These are phyloP conservation scores for Cutaneotrichosporon arboriforme DNA, from an alignment of 1,284 basidiomycete genomes.

Conservation along the genomic window DNA sequence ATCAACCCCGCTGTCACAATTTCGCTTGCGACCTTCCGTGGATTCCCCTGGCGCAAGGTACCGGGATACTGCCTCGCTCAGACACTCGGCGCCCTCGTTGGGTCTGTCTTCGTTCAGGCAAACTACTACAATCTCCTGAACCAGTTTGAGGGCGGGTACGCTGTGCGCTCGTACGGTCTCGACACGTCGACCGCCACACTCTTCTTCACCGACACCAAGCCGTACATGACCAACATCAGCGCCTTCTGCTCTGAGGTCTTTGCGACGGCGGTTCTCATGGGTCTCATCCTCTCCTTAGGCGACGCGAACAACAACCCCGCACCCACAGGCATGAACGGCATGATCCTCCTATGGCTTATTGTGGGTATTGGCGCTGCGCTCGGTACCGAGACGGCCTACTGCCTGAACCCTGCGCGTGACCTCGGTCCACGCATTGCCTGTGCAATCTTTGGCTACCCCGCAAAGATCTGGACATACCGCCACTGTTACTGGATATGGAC, in stretches of 20 bases:
- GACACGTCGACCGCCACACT: slow-evolving; percentile 8
- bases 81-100: slow-evolving; percentile 29
- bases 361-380: slow-evolving; percentile 14
- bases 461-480: slow-evolving; percentile 22
- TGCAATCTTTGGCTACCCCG: slow-evolving; percentile 28
- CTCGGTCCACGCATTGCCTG: slow-evolving; percentile 33
- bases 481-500: slow-evolving; percentile 24
- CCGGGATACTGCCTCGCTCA: slow-evolving; percentile 34
- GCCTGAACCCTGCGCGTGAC: slow-evolving; percentile 37
- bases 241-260: slow-evolving; percentile 13
- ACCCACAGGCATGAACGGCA: slow-evolving; percentile 9
- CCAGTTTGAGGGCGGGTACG: slow-evolving; percentile 13
- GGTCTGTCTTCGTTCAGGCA: slow-evolving; percentile 29
- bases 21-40: slow-evolving; percentile 19
- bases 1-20: slow-evolving; percentile 29
- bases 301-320: slow-evolving; percentile 13
- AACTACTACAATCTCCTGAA: slow-evolving; percentile 14
- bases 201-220: slow-evolving; percentile 7
- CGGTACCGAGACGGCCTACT: slow-evolving; percentile 15
- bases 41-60: slow-evolving; percentile 37
- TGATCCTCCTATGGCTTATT: slow-evolving; percentile 9
- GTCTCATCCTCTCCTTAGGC: slow-evolving; percentile 4
- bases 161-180: slow-evolving; percentile 7
- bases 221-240: slow-evolving; percentile 12
- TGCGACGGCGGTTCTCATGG: slow-evolving; percentile 13